Base-by-base conservation (phyloP, 2,329 filamentous ascomycete genomes). In the Magnaporthiopsis incrustans region DNA sequence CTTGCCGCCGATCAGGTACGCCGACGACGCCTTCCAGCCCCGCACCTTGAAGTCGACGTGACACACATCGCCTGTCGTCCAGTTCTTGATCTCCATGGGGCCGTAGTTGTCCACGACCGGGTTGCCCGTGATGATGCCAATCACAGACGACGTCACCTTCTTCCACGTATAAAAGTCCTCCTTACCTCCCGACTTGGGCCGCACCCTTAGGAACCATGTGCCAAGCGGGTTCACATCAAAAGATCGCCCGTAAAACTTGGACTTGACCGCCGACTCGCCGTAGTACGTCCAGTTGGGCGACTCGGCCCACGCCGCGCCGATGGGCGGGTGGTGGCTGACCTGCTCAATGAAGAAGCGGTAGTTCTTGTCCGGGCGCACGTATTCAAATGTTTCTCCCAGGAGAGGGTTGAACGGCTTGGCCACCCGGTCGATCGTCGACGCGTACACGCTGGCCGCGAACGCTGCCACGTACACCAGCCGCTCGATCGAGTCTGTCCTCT, bases 331-430 rank as follows among this genome's bases (percentile, higher is more conserved):
- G 75, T 99, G 95, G 77, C 92, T 96, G 71, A 99, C 94, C 79
- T 99, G 95, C 76, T 99, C 95, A 66, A 97, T 92, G 78, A 98
- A 96, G 83, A 98, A 98, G 68, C 95, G 91, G 79, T 97, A 99
- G 65, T 94, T 93, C 76, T 97, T 97, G 78, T 99, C 95, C 0
- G 95, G 94, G 64, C 95, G 84, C 50, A 89, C 93, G 72, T 99
- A 98, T 75, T 99, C 95, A 70, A 96, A 99, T 0, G 95, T 99
- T 76, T 99, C 95, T 60, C 94, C 95, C 0, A 99, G 82, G 6
- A 99, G 85, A 18, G 95, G 95, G 72, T 99, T 99, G 82, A 99
- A 99, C 0, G 95, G 95, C 74, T 99, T 99, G 25, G 95, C 95
- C 22, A 99, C 93, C 74, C 95, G 92, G 1, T 92, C 94, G 69